Evolutionary conservation across 768 basidiomycete species (phyloP), one percentile per base, ranked within the genome.

Genomic region (Kwoniella mangroviensis): DNA sequence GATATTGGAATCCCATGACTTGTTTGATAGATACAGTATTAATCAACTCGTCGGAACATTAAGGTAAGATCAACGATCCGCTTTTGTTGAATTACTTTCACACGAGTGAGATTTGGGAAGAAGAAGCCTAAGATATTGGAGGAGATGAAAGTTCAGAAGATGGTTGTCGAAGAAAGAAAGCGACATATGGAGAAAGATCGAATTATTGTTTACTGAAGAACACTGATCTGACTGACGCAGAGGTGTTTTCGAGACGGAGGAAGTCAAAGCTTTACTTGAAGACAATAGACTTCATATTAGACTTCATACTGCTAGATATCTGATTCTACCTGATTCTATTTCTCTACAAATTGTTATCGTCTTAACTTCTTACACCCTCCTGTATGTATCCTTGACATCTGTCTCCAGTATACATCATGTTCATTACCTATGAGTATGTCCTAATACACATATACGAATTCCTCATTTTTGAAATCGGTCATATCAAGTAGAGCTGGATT

Each of bases 401-500:
- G 34, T 34, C 34, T 34, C 34, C 6, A 34, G 34, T 34, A 34
- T 34, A 34, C 34, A 34, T 7, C 10, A 55, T 55, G 10, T 45
- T 34, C 24, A 17, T 34, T 34, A 7, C 34, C 34, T 34, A 34
- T 34, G 45, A 1, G 6, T 49, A 13, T 13, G 45, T 15, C 15
- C 54, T 69, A 70, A 55, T 70, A 70, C 51, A 65, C 26, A 57
- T 71, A 67, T 21, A 67, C 65, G 34, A 71, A 67, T 64, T 73
- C 72, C 41, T 73, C 69, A 45, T 73, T 73, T 56, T 73, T 56
- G 62, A 58, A 58, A 55, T 73, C 72, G 54, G 72, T 73, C 65
- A 70, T 51, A 45, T 73, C 72, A 17, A 69, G 56, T 24, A 73
- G 57, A 55, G 72, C 72, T 65, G n/a, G n/a, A n/a, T n/a, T n/a